These are phyloP conservation scores for Solanum peruvianum DNA, from an alignment of 257 asterid genomes.

Conservation along the genomic window DNA sequence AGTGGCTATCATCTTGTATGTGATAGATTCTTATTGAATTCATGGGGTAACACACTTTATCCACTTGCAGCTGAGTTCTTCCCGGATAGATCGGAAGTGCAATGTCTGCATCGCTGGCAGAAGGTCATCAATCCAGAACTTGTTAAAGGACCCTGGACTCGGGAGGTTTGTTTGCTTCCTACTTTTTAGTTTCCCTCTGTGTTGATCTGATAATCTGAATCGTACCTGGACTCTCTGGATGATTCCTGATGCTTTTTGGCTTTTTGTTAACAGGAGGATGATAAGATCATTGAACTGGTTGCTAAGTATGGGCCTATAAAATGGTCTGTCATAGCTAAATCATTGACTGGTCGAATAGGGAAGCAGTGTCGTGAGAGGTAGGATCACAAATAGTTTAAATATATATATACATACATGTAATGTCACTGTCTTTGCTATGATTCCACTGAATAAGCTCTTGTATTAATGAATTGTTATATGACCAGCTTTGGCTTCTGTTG, in stretches of 20 bases:
- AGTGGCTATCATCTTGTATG: not conserved
- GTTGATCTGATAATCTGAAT: not conserved
- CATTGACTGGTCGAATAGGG: constrained; percentile 97
- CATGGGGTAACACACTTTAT: not conserved
- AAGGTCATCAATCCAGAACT: constrained; percentile 98
- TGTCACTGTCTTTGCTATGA: not conserved
- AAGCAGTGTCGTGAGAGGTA: constrained; percentile 99
- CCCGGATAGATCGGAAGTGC: constrained; percentile 98
- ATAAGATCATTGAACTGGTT: constrained; percentile 71
- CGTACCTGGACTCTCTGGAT: not conserved
- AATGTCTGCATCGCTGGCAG: constrained; percentile 99
- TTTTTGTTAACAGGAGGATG: constrained; percentile 71
- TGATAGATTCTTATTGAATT: not conserved
- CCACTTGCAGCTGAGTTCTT: constrained; percentile 71
- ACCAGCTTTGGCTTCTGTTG: not conserved
- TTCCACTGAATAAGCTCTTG: not conserved
- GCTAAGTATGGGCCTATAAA: constrained; percentile 85
- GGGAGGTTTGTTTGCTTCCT: constrained; percentile 44
- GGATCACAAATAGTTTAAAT: not conserved
- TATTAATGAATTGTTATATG: not conserved
- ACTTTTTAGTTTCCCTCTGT: constrained; percentile 1
- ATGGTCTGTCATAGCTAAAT: constrained; percentile 94
- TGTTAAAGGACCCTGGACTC: constrained; percentile 99
- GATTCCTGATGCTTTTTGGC: constrained; percentile 4
- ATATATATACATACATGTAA: not conserved